These are phyloP conservation scores for Leccinum ponderosum DNA, from an alignment of 1,284 basidiomycete species.

Conservation along the genomic window DNA sequence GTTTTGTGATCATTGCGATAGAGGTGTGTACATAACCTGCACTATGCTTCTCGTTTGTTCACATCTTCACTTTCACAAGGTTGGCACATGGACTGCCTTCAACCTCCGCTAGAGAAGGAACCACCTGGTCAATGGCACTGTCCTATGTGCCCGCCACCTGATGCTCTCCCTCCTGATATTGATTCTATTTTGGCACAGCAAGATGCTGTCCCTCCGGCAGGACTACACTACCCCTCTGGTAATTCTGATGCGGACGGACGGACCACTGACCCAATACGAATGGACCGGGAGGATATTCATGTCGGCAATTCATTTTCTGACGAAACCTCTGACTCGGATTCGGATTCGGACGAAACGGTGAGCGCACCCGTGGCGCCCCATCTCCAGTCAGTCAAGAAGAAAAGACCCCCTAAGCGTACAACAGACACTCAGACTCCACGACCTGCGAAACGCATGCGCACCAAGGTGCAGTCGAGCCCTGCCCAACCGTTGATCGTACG, in stretches of 20 bases:
- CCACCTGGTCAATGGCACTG: conserved; percentile 81
- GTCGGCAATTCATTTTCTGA: conserved; percentile 22
- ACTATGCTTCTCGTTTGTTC: conserved; percentile 3
- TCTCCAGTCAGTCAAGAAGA: conserved; percentile 30
- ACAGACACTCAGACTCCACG: conserved; percentile 26
- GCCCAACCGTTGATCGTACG: conserved; percentile 45
- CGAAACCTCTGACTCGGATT: conserved; percentile 35
- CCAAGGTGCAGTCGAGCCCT: conserved; percentile 37
- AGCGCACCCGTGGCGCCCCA: conserved; percentile 11
- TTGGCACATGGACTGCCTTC: conserved; percentile 90
- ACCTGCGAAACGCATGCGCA: conserved; percentile 41
- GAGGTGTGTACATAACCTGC: conserved; percentile 51
- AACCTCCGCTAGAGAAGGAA: conserved; percentile 67
- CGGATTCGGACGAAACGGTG: conserved; percentile 30
- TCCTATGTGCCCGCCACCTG: conserved; percentile 53
- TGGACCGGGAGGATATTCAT: conserved; percentile 19
- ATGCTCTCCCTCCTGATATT: conserved; percentile 20
- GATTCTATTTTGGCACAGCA: conserved; percentile 18
- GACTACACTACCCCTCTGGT: conserved; percentile 2
- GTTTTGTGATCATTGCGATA: conserved; percentile 94
- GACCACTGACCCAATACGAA: conserved; percentile 2
- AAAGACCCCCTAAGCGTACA: conserved; percentile 28
- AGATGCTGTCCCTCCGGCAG: conserved; percentile 2
- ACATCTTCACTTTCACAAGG: conserved; percentile 43
- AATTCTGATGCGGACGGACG: conserved; percentile 10